These are phyloP conservation scores for Talaromyces wortmannii DNA, from an alignment of 495 filamentous ascomycete species.

Conservation along the genomic window DNA sequence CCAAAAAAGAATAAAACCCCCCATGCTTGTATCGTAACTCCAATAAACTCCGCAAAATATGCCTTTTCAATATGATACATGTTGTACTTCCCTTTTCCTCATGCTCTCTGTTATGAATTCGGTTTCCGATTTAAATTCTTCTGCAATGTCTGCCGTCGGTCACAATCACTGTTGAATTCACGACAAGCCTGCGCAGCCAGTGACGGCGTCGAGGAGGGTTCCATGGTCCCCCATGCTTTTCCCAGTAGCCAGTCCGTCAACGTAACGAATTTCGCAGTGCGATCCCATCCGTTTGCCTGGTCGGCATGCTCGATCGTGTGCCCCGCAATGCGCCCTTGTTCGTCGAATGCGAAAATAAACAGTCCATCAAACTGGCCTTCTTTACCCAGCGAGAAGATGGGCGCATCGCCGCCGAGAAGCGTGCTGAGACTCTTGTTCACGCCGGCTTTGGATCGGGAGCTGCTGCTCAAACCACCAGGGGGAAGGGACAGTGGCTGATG, in stretches of 20 bases:
- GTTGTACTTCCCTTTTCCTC: neutral
- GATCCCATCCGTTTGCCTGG: slow-evolving; percentile 65
- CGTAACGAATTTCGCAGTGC: slow-evolving; percentile 66
- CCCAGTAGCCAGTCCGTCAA: slow-evolving; percentile 87
- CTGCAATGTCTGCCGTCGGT: neutral
- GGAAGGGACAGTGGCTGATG: neutral
- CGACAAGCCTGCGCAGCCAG: slow-evolving; percentile 21
- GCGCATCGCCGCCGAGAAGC: slow-evolving; percentile 52
- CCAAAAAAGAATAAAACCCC: too few species aligned
- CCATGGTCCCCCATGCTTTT: slow-evolving; percentile 35
- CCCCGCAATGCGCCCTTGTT: slow-evolving; percentile 70
- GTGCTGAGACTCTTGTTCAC: slow-evolving; percentile 33
- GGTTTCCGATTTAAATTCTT: neutral
- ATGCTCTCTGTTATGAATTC: neutral
- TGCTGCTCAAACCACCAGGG: neutral
- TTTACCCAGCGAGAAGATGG: slow-evolving; percentile 66
- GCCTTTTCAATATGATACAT: neutral
- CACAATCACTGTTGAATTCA: neutral
- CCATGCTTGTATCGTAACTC: too few species aligned
- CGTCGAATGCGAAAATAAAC: slow-evolving; percentile 95
- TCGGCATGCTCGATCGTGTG: slow-evolving; percentile 95
- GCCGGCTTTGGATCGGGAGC: slow-evolving; percentile 16
- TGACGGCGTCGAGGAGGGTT: slow-evolving; percentile 9
- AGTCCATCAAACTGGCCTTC: slow-evolving; percentile 54
- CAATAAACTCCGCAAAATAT: too few species aligned